A percentile compares a stretch with the other conserved stretches of the same genome.
These are phyloP conservation scores for Yarrowia sp. DNA, from an alignment of 805 yeast species.

Conservation along the genomic window DNA sequence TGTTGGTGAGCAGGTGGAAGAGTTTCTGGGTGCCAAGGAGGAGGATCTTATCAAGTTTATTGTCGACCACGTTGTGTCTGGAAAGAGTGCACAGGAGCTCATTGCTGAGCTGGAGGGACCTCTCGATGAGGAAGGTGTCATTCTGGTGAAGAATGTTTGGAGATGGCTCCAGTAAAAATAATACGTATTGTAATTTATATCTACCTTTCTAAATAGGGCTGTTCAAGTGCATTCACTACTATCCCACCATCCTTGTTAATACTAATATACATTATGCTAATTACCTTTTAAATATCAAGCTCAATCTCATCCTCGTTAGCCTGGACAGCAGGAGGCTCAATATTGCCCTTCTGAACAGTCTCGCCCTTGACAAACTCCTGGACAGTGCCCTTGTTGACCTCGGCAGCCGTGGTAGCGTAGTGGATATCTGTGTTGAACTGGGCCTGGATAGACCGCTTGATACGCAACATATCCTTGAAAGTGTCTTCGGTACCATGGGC, in stretches of 20 bases:
- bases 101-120: slow-evolving; percentile 37
- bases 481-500: slow-evolving; percentile 65
- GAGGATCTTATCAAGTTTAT: slow-evolving; percentile 37
- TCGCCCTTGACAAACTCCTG: slow-evolving; percentile 11
- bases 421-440: slow-evolving; percentile 29
- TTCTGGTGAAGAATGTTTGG: slow-evolving; percentile 33
- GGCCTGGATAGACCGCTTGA: slow-evolving; percentile 47
- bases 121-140: slow-evolving; percentile 46
- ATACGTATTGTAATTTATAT: slow-evolving; percentile 2
- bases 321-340: slow-evolving; percentile 1
- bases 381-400: neutral
- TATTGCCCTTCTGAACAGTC: slow-evolving; percentile 12
- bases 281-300: slow-evolving; percentile 1
- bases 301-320: slow-evolving; percentile 16
- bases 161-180: slow-evolving; percentile 27
- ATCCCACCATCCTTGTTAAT: no score
- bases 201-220: no score
- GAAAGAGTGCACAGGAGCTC: slow-evolving; percentile 33
- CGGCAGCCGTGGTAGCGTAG: slow-evolving; percentile 25
- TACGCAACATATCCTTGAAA: slow-evolving; percentile 68
- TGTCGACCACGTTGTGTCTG: slow-evolving; percentile 31
- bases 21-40: slow-evolving; percentile 37
- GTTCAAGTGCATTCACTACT: no score
- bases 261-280: slow-evolving; percentile 1
- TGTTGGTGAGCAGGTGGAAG: slow-evolving; percentile 31